Conservation (phyloP, 2,329 filamentous ascomycete species). For the Arthroderma uncinatum region DNA sequence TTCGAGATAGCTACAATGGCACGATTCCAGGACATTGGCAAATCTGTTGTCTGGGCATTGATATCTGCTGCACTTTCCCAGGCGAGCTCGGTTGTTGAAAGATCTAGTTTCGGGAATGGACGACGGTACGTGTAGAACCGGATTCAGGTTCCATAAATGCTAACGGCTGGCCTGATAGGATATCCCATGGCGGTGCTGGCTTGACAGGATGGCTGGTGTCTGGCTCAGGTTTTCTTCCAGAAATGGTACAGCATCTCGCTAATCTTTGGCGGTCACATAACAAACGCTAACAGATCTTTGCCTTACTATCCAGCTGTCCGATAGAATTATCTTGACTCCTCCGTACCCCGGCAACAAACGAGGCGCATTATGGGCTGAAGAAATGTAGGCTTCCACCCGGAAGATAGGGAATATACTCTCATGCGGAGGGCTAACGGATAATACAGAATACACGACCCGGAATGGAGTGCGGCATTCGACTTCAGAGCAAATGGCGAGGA, state of each 20-base stretch:
- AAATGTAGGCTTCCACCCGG: slow-evolving; percentile 23
- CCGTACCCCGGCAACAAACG: slow-evolving; percentile 75
- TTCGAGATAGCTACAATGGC: slow-evolving; percentile 4
- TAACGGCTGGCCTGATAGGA: slow-evolving; percentile 33
- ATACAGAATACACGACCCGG: slow-evolving; percentile 31
- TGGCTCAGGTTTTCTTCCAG: slow-evolving; percentile 46
- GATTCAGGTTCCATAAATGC: neutral
- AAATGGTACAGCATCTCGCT: slow-evolving; percentile 33
- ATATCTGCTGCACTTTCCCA: slow-evolving; percentile 41
- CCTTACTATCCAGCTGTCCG: slow-evolving; percentile 49
- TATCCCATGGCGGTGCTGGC: slow-evolving; percentile 45
- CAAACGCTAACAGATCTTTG: neutral
- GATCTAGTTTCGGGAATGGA: slow-evolving; percentile 66
- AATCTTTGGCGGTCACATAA: neutral
- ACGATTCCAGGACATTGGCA: slow-evolving; percentile 27
- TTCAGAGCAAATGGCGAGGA: slow-evolving; percentile 83
- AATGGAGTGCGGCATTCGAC: slow-evolving; percentile 74
- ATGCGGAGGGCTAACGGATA: neutral
- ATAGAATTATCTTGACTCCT: slow-evolving; percentile 85
- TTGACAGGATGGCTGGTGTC: slow-evolving; percentile 47
- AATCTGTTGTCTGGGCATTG: slow-evolving; percentile 31
- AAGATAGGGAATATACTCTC: neutral
- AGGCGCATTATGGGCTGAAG: slow-evolving; percentile 70
- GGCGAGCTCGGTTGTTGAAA: slow-evolving; percentile 51
- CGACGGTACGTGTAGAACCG: slow-evolving; percentile 41